A percentile compares a stretch with the other conserved stretches of the same genome.
Conservation (phyloP, 768 basidiomycete species). For the Auricularia heimuer region DNA sequence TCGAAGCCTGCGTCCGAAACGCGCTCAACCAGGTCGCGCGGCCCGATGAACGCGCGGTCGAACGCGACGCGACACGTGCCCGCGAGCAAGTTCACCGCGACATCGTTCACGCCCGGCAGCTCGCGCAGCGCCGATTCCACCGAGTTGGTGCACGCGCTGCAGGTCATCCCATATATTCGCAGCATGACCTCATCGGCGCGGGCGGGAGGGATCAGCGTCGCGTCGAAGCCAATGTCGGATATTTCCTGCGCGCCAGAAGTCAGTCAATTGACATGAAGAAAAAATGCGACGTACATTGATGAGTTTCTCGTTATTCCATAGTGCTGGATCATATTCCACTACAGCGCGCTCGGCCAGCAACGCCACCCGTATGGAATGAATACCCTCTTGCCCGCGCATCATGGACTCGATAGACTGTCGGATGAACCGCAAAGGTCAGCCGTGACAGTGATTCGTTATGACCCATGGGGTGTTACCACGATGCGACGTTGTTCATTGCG, state of each 20-base stretch:
- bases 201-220: slow-evolving; percentile 57
- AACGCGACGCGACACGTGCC: slow-evolving; percentile 69
- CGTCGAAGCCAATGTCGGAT: slow-evolving; percentile 87
- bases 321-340: slow-evolving; percentile 74
- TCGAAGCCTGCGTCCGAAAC: slow-evolving; percentile 88
- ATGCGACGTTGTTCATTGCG: too few species aligned
- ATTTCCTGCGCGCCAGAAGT: slow-evolving; percentile 54
- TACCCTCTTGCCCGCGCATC: slow-evolving; percentile 77
- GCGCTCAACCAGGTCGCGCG: slow-evolving; percentile 80
- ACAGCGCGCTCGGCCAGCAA: slow-evolving; percentile 91
- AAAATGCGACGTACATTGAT: slow-evolving; percentile 44
- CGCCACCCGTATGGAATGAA: slow-evolving; percentile 85
- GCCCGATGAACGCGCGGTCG: slow-evolving; percentile 60
- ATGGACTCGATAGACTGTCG: slow-evolving; percentile 74
- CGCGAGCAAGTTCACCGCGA: slow-evolving; percentile 65
- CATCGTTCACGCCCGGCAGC: slow-evolving; percentile 64
- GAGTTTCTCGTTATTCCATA: slow-evolving; percentile 78
- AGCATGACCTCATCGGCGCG: slow-evolving; percentile 62
- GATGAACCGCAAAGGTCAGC: not conserved
- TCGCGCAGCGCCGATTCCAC: slow-evolving; percentile 60
- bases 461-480: too few species aligned
- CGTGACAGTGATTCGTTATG: too few species aligned
- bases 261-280: slow-evolving; percentile 1
- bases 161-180: slow-evolving; percentile 87
- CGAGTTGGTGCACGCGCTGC: slow-evolving; percentile 67